Conservation (phyloP, 306 rosid genomes). For the Prinsepia uniflora region DNA sequence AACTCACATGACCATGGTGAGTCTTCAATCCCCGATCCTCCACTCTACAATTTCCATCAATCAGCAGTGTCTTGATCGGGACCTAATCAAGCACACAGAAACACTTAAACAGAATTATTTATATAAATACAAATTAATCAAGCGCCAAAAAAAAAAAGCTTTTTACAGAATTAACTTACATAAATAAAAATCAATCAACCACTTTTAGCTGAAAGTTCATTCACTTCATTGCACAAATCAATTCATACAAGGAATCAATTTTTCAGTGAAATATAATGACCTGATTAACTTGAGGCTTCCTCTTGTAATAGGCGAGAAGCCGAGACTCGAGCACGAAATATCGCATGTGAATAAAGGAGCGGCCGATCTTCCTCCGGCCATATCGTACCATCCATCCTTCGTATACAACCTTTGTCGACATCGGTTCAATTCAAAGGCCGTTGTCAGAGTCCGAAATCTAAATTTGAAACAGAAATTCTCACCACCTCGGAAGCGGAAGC, state of each 20-base stretch:
- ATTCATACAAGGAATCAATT: not conserved
- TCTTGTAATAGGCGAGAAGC: conserved; percentile 88
- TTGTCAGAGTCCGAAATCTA: conserved; percentile 6
- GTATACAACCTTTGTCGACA: conserved; percentile 90
- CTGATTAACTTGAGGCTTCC: conserved; percentile 94
- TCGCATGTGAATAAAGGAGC: conserved; percentile 96
- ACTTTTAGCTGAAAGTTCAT: not conserved
- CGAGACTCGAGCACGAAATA: conserved; percentile 94
- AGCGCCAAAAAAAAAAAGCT: not conserved
- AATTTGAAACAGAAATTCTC: conserved; percentile 13
- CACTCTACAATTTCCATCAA: conserved; percentile 99
- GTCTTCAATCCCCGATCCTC: conserved; percentile 99
- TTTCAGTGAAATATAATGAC: conserved; percentile 27
- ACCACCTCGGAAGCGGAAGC: conserved; percentile 68
- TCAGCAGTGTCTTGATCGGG: conserved; percentile 80
- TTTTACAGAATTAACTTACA: conserved; percentile 1
- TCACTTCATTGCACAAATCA: not conserved
- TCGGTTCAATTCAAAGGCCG: conserved; percentile 26
- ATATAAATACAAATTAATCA: not conserved
- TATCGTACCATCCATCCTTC: conserved; percentile 99
- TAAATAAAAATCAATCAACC: not conserved
- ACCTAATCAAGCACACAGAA: conserved; percentile 50
- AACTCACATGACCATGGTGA: conserved; percentile 95
- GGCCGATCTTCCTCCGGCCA: conserved; percentile 93
- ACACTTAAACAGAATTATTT: not conserved